Conservation (phyloP, 306 rosid genomes). For the Urtica urens region DNA sequence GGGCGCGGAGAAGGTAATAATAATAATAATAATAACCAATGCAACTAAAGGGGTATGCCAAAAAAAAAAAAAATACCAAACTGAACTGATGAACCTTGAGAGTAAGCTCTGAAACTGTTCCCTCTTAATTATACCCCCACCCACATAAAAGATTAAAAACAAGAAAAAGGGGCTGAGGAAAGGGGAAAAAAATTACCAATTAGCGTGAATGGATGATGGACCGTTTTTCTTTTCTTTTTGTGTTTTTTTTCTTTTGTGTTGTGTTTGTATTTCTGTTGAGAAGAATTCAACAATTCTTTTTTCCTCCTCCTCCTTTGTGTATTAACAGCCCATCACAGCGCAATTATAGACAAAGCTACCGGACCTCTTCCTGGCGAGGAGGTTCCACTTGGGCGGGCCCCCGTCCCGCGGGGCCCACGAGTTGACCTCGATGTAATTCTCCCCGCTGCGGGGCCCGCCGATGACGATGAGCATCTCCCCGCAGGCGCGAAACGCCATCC, state of each 20-base stretch:
- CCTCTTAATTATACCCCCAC: slow-evolving; percentile 30
- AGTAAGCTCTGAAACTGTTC: slow-evolving; percentile 33
- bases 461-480: slow-evolving; percentile 79
- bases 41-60: slow-evolving; percentile 19
- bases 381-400: slow-evolving; percentile 75
- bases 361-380: slow-evolving; percentile 62
- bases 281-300: no score
- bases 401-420: slow-evolving; percentile 93
- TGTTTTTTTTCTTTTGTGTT: background rate
- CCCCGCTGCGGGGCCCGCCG: slow-evolving; percentile 78
- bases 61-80: slow-evolving; percentile 15
- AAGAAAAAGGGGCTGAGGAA: slow-evolving; percentile 13
- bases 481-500: slow-evolving; percentile 89
- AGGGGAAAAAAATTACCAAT: slow-evolving; percentile 47
- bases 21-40: no score
- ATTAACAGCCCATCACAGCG: slow-evolving; percentile 97
- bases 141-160: slow-evolving; percentile 20
- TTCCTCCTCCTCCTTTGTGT: slow-evolving; percentile 2
- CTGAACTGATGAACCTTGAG: slow-evolving; percentile 53
- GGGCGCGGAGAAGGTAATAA: slow-evolving; percentile 47
- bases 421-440: slow-evolving; percentile 72
- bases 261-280: slow-evolving; percentile 5
- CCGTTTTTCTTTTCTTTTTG: no score
- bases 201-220: no score
- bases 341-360: slow-evolving; percentile 88